Evolutionary conservation across 495 filamentous ascomycete species (phyloP), one percentile per base, ranked within the genome.

Genomic region (Pseudotulostoma volvatum): DNA sequence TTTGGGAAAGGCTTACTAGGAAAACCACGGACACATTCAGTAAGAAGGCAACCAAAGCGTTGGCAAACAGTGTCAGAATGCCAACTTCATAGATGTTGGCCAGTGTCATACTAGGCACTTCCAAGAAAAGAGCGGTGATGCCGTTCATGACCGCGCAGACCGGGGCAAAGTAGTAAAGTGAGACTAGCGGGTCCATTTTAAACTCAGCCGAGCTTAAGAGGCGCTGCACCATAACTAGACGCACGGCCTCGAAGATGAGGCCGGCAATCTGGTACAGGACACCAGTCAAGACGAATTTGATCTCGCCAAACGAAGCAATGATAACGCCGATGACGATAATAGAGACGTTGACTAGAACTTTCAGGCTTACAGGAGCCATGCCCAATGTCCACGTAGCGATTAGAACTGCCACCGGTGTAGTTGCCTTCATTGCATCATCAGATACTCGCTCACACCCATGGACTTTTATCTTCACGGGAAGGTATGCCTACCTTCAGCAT

Each of bases 151-250:
- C 67, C 38, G 86, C 84, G 63, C 86, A 95, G 46, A 88, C 77
- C 4, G 86, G 86, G 7, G 87, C 86, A 49, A 88, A 95, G 70
- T 95, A 93, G 73, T 93, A 95, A 8, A 95, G 73, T 5, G 87
- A 93, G 25, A 95, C 86, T 30, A 93, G 71, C 37, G 86, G 86
- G 57, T 95, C 86, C 86, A 95, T 95, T 77, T 93, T 93, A 73
- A 76, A 93, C 64, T 93, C 86, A 37, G 81, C 68, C 8, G 80
- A 84, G 71, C 77, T 86, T 39, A 95, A 74, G 35, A 95, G 69
- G 32, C 76, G 76, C 67, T 93, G 79, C 33, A 95, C 84, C 80
- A 95, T 77, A 58, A 84, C 83, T 47, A 95, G 71, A 49, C 86
- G 82, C 47, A 84, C 77, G 38, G 86, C 85, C 64, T 95, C 86